These are phyloP conservation scores for Carpinus viminea DNA, from an alignment of 306 rosid genomes.

Conservation along the genomic window DNA sequence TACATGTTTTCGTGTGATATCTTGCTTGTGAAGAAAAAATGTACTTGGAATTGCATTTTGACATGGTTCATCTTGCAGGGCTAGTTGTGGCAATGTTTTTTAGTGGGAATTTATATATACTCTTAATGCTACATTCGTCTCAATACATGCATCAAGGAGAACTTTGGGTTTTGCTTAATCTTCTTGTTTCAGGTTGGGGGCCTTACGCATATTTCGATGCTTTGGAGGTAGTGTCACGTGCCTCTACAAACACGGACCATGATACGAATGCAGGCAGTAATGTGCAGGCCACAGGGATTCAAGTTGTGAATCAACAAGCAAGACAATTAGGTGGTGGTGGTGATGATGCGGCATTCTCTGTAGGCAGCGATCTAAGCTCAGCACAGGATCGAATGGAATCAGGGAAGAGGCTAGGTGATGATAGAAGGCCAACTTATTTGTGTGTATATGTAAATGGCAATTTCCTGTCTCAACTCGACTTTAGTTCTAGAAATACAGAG, in stretches of 20 bases:
- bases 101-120: conserved; percentile 1
- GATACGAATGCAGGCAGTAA: conserved; percentile 4
- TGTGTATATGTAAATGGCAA: background rate
- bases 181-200: conserved; percentile 77
- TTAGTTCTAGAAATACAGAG: background rate
- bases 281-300: conserved; percentile 32
- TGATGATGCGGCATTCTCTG: conserved; percentile 8
- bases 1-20: conserved; percentile 17
- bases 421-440: background rate
- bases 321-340: conserved; percentile 26
- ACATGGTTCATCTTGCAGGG: conserved; percentile 49
- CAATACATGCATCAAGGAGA: too few relatives aligned
- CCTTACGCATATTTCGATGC: conserved; percentile 84
- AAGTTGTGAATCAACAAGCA: conserved; percentile 22
- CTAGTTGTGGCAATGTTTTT: conserved; percentile 49
- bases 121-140: background rate
- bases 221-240: conserved; percentile 54
- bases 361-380: conserved; percentile 28
- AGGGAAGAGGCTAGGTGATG: conserved; percentile 50
- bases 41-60: background rate
- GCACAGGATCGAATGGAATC: conserved; percentile 58
- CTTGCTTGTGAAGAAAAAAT: background rate
- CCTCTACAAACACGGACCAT: conserved; percentile 17
- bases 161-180: background rate
- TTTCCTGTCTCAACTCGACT: background rate